Evolutionary conservation across 2,329 filamentous ascomycete species (phyloP).

Genomic region (Bisporella sp.): DNA sequence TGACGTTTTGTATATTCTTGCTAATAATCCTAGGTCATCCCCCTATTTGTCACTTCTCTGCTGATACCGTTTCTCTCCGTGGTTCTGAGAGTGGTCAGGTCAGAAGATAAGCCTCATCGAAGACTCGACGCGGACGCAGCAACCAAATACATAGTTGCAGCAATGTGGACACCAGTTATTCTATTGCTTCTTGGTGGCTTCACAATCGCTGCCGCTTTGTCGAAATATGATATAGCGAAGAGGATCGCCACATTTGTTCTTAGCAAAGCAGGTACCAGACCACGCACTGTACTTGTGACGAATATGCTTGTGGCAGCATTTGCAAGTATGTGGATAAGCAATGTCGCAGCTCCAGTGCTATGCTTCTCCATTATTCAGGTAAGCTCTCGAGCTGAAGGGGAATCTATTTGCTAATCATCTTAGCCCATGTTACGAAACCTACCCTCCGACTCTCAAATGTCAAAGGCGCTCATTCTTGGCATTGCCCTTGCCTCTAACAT

Average conservation of each 20-base stretch:
- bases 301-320: conserved; percentile 99
- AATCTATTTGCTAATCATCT: conserved; percentile 1
- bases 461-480: conserved; percentile 88
- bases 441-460: conserved; percentile 83
- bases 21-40: conserved; percentile 61
- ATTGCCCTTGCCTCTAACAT: conserved; percentile 95
- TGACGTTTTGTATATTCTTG: conserved; percentile 12
- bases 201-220: conserved; percentile 87
- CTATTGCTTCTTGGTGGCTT: conserved; percentile 97
- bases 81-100: conserved; percentile 74
- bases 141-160: conserved; percentile 76
- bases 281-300: conserved; percentile 82
- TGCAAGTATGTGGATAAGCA: conserved; percentile 98
- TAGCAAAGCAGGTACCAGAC: conserved; percentile 90
- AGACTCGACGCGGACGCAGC: conserved; percentile 76
- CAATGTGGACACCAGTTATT: conserved; percentile 99
- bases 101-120: conserved; percentile 61
- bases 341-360: conserved; percentile 91
- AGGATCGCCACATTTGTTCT: conserved; percentile 93
- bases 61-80: conserved; percentile 92
- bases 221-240: conserved; percentile 97
- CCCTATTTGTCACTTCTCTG: conserved; percentile 91
- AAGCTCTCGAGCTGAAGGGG: conserved; percentile 18
- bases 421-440: conserved; percentile 91
- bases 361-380: conserved; percentile 98